Percentiles rank a stretch among this genome's conserved stretches.
These are phyloP conservation scores for Sergeia podlipaevii DNA, from an alignment of 208 protist genomes.

Conservation along the genomic window DNA sequence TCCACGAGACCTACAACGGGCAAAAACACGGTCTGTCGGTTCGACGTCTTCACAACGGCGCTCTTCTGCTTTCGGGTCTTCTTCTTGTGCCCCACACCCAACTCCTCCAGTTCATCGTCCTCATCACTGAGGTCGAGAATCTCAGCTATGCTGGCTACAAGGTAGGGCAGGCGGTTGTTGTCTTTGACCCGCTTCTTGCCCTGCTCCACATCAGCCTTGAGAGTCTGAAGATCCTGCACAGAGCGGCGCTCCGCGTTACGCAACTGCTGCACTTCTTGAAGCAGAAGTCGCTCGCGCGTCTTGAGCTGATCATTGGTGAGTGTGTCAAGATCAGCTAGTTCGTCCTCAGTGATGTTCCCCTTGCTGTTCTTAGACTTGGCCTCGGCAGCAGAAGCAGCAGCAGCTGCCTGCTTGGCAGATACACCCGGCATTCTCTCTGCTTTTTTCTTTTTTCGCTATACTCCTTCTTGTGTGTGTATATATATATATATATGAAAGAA, in stretches of 20 bases:
- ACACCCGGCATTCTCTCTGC: slow-evolving; percentile 9
- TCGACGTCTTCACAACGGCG: slow-evolving; percentile 99
- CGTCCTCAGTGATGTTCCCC: slow-evolving; percentile 44
- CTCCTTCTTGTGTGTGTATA: too few relatives aligned
- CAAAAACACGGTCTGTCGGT: slow-evolving; percentile 99
- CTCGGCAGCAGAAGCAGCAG: slow-evolving; percentile 19
- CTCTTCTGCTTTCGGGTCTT: slow-evolving; percentile 90
- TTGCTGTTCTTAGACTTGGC: slow-evolving; percentile 15
- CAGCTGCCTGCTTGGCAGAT: neutral
- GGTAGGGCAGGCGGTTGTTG: slow-evolving; percentile 86
- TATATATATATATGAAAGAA: too few relatives aligned
- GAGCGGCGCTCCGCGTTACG: slow-evolving; percentile 52
- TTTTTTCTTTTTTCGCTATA: slow-evolving; percentile 3
- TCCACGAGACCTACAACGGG: slow-evolving; percentile 99
- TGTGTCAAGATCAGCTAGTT: slow-evolving; percentile 64
- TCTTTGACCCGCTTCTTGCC: slow-evolving; percentile 70
- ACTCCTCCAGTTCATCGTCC: slow-evolving; percentile 64
- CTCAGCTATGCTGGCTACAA: slow-evolving; percentile 85
- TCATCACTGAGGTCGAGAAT: slow-evolving; percentile 80
- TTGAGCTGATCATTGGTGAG: slow-evolving; percentile 77
- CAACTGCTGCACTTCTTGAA: slow-evolving; percentile 71
- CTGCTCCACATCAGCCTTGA: slow-evolving; percentile 63
- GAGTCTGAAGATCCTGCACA: slow-evolving; percentile 37
- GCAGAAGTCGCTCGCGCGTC: slow-evolving; percentile 35
- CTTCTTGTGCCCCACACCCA: slow-evolving; percentile 63